Conservation (phyloP, 2,329 filamentous ascomycete species). For the Penicillium corylophilum region DNA sequence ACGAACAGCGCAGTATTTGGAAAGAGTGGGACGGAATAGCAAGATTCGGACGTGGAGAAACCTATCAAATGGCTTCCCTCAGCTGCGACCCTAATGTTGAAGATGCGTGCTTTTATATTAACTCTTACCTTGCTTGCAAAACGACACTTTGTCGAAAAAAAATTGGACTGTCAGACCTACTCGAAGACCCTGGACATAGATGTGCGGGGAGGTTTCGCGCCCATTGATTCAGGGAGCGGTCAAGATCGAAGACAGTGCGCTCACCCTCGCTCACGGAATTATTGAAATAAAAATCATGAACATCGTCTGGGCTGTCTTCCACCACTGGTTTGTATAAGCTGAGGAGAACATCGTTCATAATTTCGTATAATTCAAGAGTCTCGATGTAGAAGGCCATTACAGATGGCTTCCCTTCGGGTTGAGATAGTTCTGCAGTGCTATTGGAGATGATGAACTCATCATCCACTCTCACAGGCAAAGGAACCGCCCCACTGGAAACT, state of each 20-base stretch:
- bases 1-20: constrained; percentile 31
- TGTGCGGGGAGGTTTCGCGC: constrained; percentile 30
- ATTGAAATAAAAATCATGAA: constrained; percentile 30
- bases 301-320: constrained; percentile 27
- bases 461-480: constrained; percentile 31
- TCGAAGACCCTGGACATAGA: constrained; percentile 15
- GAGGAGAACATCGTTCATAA: constrained; percentile 35
- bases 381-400: constrained; percentile 34
- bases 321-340: constrained; percentile 28
- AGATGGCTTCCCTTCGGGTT: constrained; percentile 26
- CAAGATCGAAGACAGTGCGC: constrained; percentile 34
- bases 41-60: constrained; percentile 37
- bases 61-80: constrained; percentile 9
- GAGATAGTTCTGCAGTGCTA: constrained; percentile 13
- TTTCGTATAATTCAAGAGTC: constrained; percentile 36
- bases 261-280: constrained; percentile 24
- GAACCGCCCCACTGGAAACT: constrained; percentile 25
- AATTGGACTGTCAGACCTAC: constrained; percentile 16
- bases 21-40: constrained; percentile 33
- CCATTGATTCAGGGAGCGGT: constrained; percentile 33
- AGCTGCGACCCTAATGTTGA: not conserved
- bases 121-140: constrained; percentile 30
- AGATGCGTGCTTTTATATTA: too few species aligned
- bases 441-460: constrained; percentile 30
- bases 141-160: constrained; percentile 35